Evolutionary conservation across 768 basidiomycete genomes (phyloP).

Genomic region (Phallus indusiatus): DNA sequence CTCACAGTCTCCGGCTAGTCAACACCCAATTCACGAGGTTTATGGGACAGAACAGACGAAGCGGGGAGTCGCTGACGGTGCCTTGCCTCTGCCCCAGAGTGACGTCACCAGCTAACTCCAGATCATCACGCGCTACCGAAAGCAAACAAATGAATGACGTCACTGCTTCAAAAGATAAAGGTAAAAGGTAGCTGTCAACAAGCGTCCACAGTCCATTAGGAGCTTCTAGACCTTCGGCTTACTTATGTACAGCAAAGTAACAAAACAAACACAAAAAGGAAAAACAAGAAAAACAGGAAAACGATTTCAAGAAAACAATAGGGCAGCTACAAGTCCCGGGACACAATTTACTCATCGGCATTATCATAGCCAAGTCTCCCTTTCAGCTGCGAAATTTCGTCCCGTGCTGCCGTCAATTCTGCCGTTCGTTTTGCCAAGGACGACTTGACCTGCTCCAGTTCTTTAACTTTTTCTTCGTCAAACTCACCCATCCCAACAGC

Average conservation of each 20-base stretch:
- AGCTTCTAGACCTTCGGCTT: neutral
- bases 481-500: slow-evolving; percentile 68
- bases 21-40: too few relatives aligned
- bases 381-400: slow-evolving; percentile 47
- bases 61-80: too few relatives aligned
- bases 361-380: neutral
- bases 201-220: neutral
- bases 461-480: slow-evolving; percentile 42
- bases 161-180: neutral
- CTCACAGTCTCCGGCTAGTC: too few relatives aligned
- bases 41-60: too few relatives aligned
- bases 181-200: neutral
- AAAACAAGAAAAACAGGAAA: neutral
- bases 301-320: neutral
- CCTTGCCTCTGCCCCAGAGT: too few relatives aligned
- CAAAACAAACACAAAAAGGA: neutral
- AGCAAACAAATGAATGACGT: neutral
- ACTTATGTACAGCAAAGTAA: neutral
- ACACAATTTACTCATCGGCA: neutral
- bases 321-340: neutral
- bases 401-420: slow-evolving; percentile 35
- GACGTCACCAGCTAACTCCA: neutral
- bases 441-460: slow-evolving; percentile 38
- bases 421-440: slow-evolving; percentile 36
- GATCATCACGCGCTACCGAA: neutral